Evolutionary conservation across 1,284 basidiomycete genomes (phyloP).

Genomic region (Trametes polyzona): DNA sequence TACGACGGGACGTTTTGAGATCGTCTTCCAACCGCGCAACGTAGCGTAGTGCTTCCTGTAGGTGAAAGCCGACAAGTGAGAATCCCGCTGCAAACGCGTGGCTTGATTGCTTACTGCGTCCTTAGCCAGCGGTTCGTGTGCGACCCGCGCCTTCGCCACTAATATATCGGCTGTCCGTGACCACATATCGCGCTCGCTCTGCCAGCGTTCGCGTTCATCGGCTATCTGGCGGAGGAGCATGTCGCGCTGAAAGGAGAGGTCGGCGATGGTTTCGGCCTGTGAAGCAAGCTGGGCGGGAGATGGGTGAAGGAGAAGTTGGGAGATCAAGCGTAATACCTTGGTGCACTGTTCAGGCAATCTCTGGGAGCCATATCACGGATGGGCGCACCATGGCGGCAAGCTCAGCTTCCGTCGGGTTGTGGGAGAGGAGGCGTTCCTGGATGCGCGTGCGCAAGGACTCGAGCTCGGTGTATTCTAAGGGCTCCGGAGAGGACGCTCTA

Average conservation of each 20-base stretch:
- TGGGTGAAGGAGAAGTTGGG: conserved; percentile 36
- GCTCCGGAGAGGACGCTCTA: conserved; percentile 34
- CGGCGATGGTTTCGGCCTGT: conserved; percentile 65
- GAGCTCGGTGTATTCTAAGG: conserved; percentile 37
- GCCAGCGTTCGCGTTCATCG: conserved; percentile 59
- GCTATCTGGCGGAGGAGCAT: conserved; percentile 52
- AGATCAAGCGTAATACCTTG: conserved; percentile 57
- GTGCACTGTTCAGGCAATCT: neutral
- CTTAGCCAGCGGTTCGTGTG: conserved; percentile 36
- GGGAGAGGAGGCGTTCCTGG: conserved; percentile 24
- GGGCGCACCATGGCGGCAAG: conserved; percentile 59
- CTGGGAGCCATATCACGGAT: conserved; percentile 2
- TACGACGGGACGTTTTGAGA: conserved; percentile 56
- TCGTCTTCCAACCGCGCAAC: conserved; percentile 52
- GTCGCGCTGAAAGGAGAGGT: conserved; percentile 60
- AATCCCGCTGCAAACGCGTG: neutral
- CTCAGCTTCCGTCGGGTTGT: conserved; percentile 49
- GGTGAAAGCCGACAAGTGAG: neutral
- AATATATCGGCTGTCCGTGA: conserved; percentile 65
- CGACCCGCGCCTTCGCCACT: conserved; percentile 49
- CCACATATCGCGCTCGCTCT: conserved; percentile 63
- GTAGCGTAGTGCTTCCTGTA: conserved; percentile 56
- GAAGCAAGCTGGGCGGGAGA: conserved; percentile 52
- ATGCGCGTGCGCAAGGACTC: conserved; percentile 36
- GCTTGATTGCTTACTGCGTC: conserved; percentile 37